Percentiles rank a stretch among this genome's conserved stretches.
Evolutionary conservation across 2,329 filamentous ascomycete genomes (phyloP).

Genomic region (Verticillium klebahnii): DNA sequence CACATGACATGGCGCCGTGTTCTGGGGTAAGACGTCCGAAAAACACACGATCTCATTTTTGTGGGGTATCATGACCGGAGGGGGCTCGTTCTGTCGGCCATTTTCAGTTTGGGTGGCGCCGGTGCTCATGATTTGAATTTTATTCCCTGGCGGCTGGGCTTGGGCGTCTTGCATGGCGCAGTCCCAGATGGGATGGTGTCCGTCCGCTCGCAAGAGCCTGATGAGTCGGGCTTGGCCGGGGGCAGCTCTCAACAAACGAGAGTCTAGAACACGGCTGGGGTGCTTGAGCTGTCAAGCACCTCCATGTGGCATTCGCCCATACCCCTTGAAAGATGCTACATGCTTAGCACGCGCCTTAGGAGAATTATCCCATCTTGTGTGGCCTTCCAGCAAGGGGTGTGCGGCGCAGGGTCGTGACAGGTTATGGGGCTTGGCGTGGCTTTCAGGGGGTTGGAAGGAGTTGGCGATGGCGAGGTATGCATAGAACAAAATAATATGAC

Average conservation of each 20-base stretch:
- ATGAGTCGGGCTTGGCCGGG: no score
- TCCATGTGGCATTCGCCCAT: not conserved
- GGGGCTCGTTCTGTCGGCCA: not conserved
- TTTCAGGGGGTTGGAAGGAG: not conserved
- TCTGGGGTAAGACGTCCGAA: not conserved
- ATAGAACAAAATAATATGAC: not conserved
- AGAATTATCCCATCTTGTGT: not conserved
- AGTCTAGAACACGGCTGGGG: not conserved
- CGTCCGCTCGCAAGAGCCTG: not conserved
- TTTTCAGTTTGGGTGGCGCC: not conserved
- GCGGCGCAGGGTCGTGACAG: not conserved
- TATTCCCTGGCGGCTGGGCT: not conserved
- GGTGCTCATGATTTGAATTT: not conserved
- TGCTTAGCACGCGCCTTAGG: not conserved
- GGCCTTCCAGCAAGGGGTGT: not conserved
- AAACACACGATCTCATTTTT: not conserved
- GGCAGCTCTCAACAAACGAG: not conserved
- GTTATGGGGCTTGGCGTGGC: not conserved
- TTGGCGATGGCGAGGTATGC: not conserved
- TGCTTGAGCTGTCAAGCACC: not conserved
- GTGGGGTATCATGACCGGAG: not conserved
- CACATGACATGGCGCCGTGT: constrained; percentile 30
- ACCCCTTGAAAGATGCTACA: not conserved
- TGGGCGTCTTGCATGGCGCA: not conserved
- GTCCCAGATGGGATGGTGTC: not conserved